Base-by-base conservation (phyloP, 2,329 filamentous ascomycete species). In the Ophiostoma montium region DNA sequence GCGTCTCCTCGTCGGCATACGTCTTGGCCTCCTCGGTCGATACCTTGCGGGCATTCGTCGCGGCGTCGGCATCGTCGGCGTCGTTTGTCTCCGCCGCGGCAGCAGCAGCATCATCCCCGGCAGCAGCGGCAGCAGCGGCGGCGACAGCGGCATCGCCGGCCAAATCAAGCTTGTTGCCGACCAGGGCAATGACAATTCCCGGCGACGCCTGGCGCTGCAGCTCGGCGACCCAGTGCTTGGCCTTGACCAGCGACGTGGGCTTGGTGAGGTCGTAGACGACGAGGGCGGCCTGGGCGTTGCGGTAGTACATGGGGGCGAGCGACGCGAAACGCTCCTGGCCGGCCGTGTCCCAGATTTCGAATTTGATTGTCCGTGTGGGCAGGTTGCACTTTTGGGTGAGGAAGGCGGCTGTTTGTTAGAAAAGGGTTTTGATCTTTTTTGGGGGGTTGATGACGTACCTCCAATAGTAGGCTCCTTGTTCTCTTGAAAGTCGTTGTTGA, bases 401-500 rank as follows among this genome's bases (percentile, higher is more conserved):
- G 70, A 98, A 98, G 56, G 92, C 92, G 62, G 92, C 92, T 95
- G 49, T 18, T 58, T n/a, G n/a, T n/a, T n/a, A n/a, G n/a, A n/a
- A n/a, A n/a, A n/a, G n/a, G n/a, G n/a, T n/a, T n/a, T n/a, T n/a
- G n/a, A n/a, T n/a, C n/a, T n/a, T n/a, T n/a, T n/a, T n/a, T n/a
- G n/a, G n/a, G 16, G 23, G 13, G 7, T 7, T 5, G 33, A 19
- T 19, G 47, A 67, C 75, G 56, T 76, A 94, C 88, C 88, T 75
- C 92, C 92, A 69, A 98, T 98, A 57, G 92, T 98, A 54, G 92
- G 92, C 67, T 98, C 92, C 74, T 96, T 96, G 70, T 96, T 96
- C 70, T 96, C 92, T 72, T 98, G 92, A 62, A 98, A 98, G 69
- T 96, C 90, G 70, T 98, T 92, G 76, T 96, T 96, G 64, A 98